Evolutionary conservation across 108 stramenopile species (phyloP).

Genomic region (Cyclostephanos tholiformis): DNA sequence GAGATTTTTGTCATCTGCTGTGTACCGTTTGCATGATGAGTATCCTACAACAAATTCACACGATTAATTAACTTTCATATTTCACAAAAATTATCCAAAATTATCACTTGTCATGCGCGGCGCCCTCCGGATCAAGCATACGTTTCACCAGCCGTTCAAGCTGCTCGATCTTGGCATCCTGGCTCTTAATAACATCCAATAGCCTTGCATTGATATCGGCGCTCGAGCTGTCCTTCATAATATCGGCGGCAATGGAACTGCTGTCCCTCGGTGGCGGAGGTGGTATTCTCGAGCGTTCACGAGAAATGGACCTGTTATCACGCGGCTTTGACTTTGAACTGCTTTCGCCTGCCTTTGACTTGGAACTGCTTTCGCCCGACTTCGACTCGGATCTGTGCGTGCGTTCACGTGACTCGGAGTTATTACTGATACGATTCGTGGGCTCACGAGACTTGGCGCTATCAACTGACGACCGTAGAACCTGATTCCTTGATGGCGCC

Average conservation of each 20-base stretch:
- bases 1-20: too few relatives aligned
- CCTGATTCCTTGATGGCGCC: too few relatives aligned
- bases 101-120: constrained; percentile 38
- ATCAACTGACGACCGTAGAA: neutral
- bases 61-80: too few relatives aligned
- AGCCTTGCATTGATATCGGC: constrained; percentile 46
- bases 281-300: neutral
- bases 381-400: neutral
- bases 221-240: constrained; percentile 3
- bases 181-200: constrained; percentile 48
- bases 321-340: neutral
- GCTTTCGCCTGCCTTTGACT: neutral
- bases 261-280: neutral
- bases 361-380: too few relatives aligned
- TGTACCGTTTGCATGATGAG: too few relatives aligned
- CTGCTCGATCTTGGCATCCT: constrained; percentile 50
- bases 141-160: constrained; percentile 45
- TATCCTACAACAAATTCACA: too few relatives aligned
- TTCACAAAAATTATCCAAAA: too few relatives aligned
- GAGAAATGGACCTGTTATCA: neutral
- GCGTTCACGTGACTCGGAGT: neutral
- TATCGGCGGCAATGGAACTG: neutral
- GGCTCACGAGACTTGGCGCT: neutral
- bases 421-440: neutral
- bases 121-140: constrained; percentile 50